Conservation (phyloP, 2,329 filamentous ascomycete species). For the Elsinoe batatas region DNA sequence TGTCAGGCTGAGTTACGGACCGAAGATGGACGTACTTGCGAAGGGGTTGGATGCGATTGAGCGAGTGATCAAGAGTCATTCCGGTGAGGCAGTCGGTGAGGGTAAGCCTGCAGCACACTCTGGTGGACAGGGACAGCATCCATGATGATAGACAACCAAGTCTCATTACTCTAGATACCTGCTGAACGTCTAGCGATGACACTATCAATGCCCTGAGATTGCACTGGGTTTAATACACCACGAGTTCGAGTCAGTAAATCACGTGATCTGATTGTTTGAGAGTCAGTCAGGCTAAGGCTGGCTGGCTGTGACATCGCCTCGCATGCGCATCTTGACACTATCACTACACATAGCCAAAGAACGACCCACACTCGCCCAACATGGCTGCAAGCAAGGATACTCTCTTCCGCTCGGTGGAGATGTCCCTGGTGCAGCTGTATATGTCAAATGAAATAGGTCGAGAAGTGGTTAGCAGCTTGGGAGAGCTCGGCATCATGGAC, state of each 20-base stretch:
- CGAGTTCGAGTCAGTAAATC: neutral
- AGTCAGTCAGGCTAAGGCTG: neutral
- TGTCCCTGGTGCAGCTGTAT: constrained; percentile 99
- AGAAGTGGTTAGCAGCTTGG: constrained; percentile 91
- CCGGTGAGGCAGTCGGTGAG: neutral
- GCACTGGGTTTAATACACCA: too few relatives aligned
- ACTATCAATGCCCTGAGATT: neutral
- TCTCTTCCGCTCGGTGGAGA: constrained; percentile 98
- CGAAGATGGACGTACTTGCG: constrained; percentile 67
- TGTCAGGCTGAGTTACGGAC: constrained; percentile 75
- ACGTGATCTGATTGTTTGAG: neutral
- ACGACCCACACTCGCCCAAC: constrained; percentile 21
- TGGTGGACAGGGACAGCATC: constrained; percentile 8
- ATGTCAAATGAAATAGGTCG: constrained; percentile 97
- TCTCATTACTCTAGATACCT: too few relatives aligned
- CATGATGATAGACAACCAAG: neutral
- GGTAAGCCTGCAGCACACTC: neutral
- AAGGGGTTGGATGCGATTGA: constrained; percentile 78
- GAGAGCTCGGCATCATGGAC: constrained; percentile 91
- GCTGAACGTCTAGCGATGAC: neutral
- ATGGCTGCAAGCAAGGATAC: constrained; percentile 67
- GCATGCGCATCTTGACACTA: neutral
- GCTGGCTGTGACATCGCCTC: constrained; percentile 13
- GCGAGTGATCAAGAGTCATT: constrained; percentile 62
- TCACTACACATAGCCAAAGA: neutral